Base-by-base conservation (phyloP, 2,329 filamentous ascomycete species). In the Sporothrix dimorphospora region DNA sequence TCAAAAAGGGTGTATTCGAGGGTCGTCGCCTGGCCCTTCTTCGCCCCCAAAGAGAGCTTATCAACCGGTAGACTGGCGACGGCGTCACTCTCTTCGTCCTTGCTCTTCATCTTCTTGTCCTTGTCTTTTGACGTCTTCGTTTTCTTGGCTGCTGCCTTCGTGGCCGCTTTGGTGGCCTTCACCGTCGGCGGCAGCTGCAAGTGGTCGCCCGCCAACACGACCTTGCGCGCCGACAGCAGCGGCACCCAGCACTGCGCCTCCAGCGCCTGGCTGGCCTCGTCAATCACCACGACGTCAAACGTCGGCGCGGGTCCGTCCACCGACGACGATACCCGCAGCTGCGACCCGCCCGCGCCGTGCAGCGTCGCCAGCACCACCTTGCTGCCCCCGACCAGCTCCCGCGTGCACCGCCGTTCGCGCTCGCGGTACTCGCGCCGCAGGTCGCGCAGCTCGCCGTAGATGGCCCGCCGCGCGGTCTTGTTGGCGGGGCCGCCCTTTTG, bases 241-340 rank as follows among this genome's bases (percentile, higher is more conserved):
- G 96, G 91, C 69, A 98, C 94, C 96, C 96, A 99, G 82, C 94
- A 98, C 81, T 98, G 95, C 0, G 96, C 94, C 81, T 99, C 96
- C 11, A 98, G 85, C 1, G 96, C 96, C 80, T 99, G 96, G 79
- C 93, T 97, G 4, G 94, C 96, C 82, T 99, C 96, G 78, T 99
- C 96, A 72, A 99, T 94, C 73, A 99, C 90, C 38, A 99, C 93
- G 4, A 97, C 92, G 80, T 99, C 96, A 75, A 99, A 99, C 69
- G 88, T 83, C 78, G 97, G 90, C 74, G 90, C 88, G 19, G 53
- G 67, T 0, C 24, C 21, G 63, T 71, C 69, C 14, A 30, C 47
- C 55, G 21, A 27, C 38, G 30, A 30, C 11, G 59, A 53, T 3
- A 9, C 45, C 73, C 89, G 90, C 42, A 97, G 83, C 81, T 98